These are phyloP conservation scores for Russula sp. DNA, from an alignment of 768 basidiomycete genomes.

Conservation along the genomic window DNA sequence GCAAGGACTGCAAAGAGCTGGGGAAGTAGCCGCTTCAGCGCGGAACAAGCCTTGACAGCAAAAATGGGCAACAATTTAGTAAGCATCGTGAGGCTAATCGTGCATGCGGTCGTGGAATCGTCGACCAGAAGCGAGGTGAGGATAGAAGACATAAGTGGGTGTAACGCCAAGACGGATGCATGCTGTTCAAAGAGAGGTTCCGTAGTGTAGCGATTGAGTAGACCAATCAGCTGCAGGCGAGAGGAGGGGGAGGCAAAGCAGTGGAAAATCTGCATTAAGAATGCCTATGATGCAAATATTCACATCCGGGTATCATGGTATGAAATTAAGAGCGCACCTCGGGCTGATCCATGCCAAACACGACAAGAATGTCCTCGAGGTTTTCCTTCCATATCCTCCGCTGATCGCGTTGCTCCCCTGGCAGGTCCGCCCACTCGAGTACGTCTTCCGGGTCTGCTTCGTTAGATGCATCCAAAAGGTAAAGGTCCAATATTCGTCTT, in stretches of 20 bases:
- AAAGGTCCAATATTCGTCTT: conserved; percentile 66
- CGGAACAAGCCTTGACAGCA: conserved; percentile 57
- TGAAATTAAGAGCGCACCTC: conserved; percentile 48
- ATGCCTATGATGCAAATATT: conserved; percentile 46
- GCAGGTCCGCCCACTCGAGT: conserved; percentile 69
- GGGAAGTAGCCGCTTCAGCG: conserved; percentile 60
- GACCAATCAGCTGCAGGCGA: conserved; percentile 65
- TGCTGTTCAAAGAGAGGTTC: conserved; percentile 49
- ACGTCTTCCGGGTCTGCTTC: conserved; percentile 71
- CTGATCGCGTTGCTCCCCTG: conserved; percentile 57
- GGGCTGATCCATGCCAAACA: conserved; percentile 59
- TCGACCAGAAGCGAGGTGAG: conserved; percentile 68
- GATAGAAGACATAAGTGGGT: conserved; percentile 63
- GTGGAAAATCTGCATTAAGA: conserved; percentile 62
- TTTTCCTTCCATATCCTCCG: conserved; percentile 71
- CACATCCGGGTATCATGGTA: background rate
- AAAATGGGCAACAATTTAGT: conserved; percentile 73
- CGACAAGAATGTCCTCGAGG: conserved; percentile 70
- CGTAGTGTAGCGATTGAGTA: conserved; percentile 63
- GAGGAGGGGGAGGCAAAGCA: conserved; percentile 59
- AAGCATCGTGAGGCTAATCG: conserved; percentile 58
- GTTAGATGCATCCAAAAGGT: conserved; percentile 73
- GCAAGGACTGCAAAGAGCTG: conserved; percentile 64
- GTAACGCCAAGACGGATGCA: conserved; percentile 51
- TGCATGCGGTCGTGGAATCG: conserved; percentile 68